Base-by-base conservation (phyloP, 805 yeast species). In the Starmerella lactis-condensi region DNA sequence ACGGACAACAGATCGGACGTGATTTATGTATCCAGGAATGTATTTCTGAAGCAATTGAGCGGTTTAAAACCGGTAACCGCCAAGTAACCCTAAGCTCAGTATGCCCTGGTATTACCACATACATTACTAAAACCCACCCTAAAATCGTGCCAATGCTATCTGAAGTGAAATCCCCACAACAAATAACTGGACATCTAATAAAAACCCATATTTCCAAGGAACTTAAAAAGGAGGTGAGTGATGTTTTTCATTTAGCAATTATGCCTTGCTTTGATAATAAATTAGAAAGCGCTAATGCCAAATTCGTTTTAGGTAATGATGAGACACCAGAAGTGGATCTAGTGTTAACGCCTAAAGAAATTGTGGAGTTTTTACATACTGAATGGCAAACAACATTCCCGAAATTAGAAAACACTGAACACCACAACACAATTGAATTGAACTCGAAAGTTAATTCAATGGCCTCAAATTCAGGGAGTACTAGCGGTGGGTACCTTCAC, bases 241-340 rank as follows among this genome's bases (percentile, higher is more conserved):
- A 64, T 2, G 55, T 82, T 0, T 89, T 79, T 48, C 95, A 85
- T 51, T 54, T 89, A 33, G 67, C 89, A 6, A 60, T 89, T 14
- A 85, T 85, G 96, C 96, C 98, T 2, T 85, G 96, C 46, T 89
- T 89, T 51, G 98, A 89, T 52, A 89, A 89, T 56, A 89, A 89
- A 52, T 62, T 83, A 25, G 98, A 89, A 56, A 89, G 94, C 17
- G 82, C 93, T 3, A 63, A 96, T 38, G 73, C 77, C 0, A 93
- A 79, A 41, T 57, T 62, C 31, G 60, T 54, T 13, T 46, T 39
- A 2, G 52, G 44, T 4, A 17, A 26, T 12, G 32, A 32, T n/a
- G 48, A 42, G 5, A 51, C 48, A 9, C 52, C 56, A 8, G 93
- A 81, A 46, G 95, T 89, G 9, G 95, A 89, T 51, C 78, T 94